Evolutionary conservation across 202 grass and related monocot genomes (phyloP).

Genomic region (Carex sylvatica): DNA sequence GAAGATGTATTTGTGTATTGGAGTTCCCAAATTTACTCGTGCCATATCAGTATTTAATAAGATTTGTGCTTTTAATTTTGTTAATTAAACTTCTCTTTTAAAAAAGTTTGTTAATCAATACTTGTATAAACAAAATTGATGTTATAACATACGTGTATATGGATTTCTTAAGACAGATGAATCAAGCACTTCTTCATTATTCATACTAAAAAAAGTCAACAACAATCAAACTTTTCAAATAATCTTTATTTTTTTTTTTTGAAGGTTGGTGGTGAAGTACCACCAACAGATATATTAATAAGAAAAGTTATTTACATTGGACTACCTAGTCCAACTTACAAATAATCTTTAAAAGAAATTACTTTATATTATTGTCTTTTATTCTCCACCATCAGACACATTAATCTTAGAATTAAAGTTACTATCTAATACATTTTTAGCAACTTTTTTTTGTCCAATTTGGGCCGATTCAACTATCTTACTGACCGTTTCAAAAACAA

Average conservation of each 20-base stretch:
- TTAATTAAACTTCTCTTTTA: not conserved
- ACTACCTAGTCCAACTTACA: no score
- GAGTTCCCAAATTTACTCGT: not conserved
- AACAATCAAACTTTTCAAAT: not conserved
- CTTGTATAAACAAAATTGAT: not conserved
- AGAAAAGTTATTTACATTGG: no score
- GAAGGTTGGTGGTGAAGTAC: no score
- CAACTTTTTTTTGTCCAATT: not conserved
- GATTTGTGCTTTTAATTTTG: not conserved
- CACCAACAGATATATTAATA: no score
- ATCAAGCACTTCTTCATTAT: slow-evolving; percentile 9
- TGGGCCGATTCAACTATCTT: not conserved
- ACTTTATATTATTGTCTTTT: slow-evolving; percentile 17
- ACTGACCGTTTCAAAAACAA: not conserved
- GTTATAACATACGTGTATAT: not conserved
- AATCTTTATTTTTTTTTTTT: no score
- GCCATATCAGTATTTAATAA: not conserved
- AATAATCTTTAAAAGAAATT: slow-evolving; percentile 14
- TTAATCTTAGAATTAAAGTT: not conserved
- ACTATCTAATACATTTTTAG: not conserved
- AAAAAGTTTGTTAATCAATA: not conserved
- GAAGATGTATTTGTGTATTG: not conserved
- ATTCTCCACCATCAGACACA: not conserved
- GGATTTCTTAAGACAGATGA: slow-evolving; percentile 18
- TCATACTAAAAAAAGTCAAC: not conserved